Evolutionary conservation across 306 rosid genomes (phyloP).

Genomic region (Calophaca sinica): DNA sequence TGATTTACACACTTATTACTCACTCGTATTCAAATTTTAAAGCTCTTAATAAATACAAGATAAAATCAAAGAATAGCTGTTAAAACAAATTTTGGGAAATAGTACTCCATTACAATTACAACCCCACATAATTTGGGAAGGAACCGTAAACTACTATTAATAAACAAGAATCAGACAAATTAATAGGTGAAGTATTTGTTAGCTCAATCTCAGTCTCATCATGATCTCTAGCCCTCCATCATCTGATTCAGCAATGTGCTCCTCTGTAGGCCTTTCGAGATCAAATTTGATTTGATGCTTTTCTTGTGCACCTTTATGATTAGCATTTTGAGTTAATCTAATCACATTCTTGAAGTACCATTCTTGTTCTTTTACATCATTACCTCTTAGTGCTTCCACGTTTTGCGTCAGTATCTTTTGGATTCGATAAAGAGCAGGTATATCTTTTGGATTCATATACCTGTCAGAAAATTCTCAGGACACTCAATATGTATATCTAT

Average conservation of each 20-base stretch:
- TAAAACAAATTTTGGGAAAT: too few species aligned
- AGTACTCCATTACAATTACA: too few species aligned
- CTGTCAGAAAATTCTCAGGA: too few species aligned
- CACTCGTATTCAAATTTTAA: too few species aligned
- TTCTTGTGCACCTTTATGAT: conserved; percentile 44
- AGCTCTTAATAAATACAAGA: too few species aligned
- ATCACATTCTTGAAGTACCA: conserved; percentile 60
- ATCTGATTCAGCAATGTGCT: conserved; percentile 55
- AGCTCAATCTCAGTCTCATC: conserved; percentile 85
- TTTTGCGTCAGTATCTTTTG: conserved; percentile 84
- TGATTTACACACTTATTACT: too few species aligned
- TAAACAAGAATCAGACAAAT: too few species aligned
- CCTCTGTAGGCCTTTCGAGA: conserved; percentile 71
- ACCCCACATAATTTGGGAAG: too few species aligned
- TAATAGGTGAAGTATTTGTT: too few species aligned
- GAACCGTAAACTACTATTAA: too few species aligned
- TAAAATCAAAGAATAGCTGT: too few species aligned
- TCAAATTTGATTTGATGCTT: conserved; percentile 60
- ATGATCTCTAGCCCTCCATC: conserved; percentile 60
- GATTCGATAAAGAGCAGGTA: conserved; percentile 91
- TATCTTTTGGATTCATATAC: too few species aligned
- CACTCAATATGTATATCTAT: neutral
- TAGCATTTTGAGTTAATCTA: conserved; percentile 53
- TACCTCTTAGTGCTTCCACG: conserved; percentile 51
- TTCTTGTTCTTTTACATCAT: conserved; percentile 49